Evolutionary conservation across 1,284 basidiomycete species (phyloP).

Genomic region (Apiotrichum gracile): DNA sequence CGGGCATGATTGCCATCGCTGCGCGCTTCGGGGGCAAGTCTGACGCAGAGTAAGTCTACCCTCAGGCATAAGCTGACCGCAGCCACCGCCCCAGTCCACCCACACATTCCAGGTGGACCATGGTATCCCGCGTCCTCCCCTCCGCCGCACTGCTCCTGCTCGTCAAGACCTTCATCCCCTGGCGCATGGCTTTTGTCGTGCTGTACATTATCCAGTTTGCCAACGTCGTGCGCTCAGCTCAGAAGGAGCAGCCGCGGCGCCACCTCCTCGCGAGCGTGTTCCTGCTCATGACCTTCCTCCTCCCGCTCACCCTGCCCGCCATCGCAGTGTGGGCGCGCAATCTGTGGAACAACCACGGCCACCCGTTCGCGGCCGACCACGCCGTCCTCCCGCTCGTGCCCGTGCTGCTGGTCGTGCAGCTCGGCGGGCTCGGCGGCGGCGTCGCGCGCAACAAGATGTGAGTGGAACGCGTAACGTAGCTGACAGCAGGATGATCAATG

Average conservation of each 20-base stretch:
- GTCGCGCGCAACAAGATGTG: conserved; percentile 49
- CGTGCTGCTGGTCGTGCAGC: conserved; percentile 34
- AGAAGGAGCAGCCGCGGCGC: conserved; percentile 22
- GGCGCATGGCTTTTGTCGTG: conserved; percentile 82
- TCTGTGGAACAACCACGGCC: conserved; percentile 26
- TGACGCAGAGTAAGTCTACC: not conserved
- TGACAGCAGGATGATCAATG: no score
- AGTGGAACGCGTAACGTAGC: not conserved
- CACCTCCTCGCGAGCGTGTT: conserved; percentile 52
- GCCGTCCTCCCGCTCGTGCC: conserved; percentile 20
- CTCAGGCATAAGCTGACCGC: no score
- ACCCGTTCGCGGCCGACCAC: conserved; percentile 23
- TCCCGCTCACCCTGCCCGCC: conserved; percentile 73
- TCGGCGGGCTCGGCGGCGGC: conserved; percentile 49
- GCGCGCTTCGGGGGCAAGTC: not conserved
- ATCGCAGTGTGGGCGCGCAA: conserved; percentile 88
- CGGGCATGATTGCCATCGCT: not conserved
- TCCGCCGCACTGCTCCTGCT: conserved; percentile 55
- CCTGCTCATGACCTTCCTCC: conserved; percentile 59
- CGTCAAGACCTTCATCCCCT: conserved; percentile 71
- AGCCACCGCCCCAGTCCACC: no score
- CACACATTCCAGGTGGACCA: not conserved
- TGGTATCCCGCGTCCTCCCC: not conserved
- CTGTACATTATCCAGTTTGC: conserved; percentile 67
- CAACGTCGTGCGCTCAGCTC: conserved; percentile 7